phyloP scores from a whole-genome alignment of 106 monocot genomes.

The Acanthochlamys bracteata region DNA sequence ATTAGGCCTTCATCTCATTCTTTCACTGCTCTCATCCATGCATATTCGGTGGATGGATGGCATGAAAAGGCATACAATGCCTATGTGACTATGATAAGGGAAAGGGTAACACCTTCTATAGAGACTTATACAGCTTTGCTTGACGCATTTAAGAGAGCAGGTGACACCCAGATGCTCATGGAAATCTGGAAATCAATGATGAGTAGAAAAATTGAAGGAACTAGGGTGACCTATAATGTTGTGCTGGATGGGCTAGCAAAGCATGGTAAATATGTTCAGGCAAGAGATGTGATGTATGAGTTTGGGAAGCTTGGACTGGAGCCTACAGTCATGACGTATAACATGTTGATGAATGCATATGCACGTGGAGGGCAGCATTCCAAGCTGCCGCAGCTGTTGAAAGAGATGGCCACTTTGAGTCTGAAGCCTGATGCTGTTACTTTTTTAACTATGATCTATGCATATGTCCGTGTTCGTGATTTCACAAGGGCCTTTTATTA shows the following conservation, averaged over 20 bases:
- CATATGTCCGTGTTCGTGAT: conserved; percentile 84
- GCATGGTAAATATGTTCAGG: conserved; percentile 84
- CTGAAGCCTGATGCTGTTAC: conserved; percentile 86
- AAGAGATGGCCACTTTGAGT: conserved; percentile 64
- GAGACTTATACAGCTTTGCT: conserved; percentile 87
- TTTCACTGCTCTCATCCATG: conserved; percentile 86
- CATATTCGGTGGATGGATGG: conserved; percentile 82
- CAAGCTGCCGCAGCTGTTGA: conserved; percentile 74
- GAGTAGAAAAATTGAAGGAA: conserved; percentile 65
- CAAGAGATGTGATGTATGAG: conserved; percentile 78
- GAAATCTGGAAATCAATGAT: conserved; percentile 89
- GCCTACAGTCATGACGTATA: conserved; percentile 88
- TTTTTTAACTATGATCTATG: conserved; percentile 89
- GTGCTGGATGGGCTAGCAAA: conserved; percentile 88
- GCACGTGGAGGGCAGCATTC: conserved; percentile 86
- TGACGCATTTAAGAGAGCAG: conserved; percentile 66
- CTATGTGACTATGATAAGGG: conserved; percentile 68
- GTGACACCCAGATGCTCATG: conserved; percentile 52
- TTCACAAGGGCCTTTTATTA: conserved; percentile 75
- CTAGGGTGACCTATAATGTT: conserved; percentile 75
- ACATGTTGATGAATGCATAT: conserved; percentile 98
- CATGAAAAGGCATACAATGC: conserved; percentile 69
- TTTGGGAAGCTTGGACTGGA: conserved; percentile 53
- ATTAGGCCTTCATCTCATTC: conserved; percentile 84
- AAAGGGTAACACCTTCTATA: conserved; percentile 58